Percentiles rank a stretch among this genome's conserved stretches.
These are phyloP conservation scores for Melaleuca alternifolia DNA, from an alignment of 345 rosid species.

Conservation along the genomic window DNA sequence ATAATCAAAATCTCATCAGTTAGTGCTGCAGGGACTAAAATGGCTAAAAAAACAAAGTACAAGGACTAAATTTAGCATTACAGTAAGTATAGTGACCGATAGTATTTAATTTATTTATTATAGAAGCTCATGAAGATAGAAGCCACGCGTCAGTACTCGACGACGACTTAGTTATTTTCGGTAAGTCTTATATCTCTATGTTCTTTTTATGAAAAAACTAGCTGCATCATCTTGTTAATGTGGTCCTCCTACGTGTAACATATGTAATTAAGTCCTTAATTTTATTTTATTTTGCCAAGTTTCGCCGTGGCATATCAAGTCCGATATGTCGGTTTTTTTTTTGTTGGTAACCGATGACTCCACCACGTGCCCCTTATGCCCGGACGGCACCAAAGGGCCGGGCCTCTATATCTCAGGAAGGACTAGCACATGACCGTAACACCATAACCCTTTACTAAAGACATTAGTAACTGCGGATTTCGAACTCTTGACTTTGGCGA, in stretches of 20 bases:
- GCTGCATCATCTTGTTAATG: background rate
- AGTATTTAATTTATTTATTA: background rate
- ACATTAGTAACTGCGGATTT: too few relatives aligned
- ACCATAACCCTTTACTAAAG: too few relatives aligned
- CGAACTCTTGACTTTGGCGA: too few relatives aligned
- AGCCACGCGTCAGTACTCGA: background rate
- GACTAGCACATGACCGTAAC: too few relatives aligned
- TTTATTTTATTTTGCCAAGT: background rate
- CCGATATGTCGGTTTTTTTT: background rate
- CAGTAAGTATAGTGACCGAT: background rate
- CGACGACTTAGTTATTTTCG: background rate
- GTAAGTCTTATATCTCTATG: background rate
- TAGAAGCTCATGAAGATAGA: background rate
- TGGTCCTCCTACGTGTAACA: background rate
- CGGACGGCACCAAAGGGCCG: too few relatives aligned
- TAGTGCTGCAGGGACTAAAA: background rate
- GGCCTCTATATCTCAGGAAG: too few relatives aligned
- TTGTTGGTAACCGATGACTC: too few relatives aligned
- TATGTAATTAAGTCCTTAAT: background rate
- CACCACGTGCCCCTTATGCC: too few relatives aligned
- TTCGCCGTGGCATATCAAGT: background rate
- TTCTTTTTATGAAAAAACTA: background rate
- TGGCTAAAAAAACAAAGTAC: background rate
- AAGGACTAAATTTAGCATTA: background rate
- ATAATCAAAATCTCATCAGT: background rate